Percentiles rank a stretch among this genome's conserved stretches.
These are phyloP conservation scores for Ilex aquifolium DNA, from an alignment of 257 asterid species.

Conservation along the genomic window DNA sequence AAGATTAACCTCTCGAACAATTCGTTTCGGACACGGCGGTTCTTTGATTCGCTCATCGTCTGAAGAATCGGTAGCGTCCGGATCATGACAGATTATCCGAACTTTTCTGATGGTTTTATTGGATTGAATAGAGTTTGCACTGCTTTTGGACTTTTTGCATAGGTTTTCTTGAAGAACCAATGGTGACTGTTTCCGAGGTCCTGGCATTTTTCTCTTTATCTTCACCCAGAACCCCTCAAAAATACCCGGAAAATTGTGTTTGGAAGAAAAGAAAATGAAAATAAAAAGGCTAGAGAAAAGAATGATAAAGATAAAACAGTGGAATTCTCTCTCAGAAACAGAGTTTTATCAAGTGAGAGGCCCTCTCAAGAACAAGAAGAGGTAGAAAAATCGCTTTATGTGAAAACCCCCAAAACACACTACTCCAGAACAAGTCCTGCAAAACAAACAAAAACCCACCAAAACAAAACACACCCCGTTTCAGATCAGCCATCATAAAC, in stretches of 20 bases:
- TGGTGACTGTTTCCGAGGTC: conserved; percentile 26
- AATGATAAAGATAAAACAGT: neutral
- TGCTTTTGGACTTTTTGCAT: conserved; percentile 20
- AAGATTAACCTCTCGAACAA: neutral
- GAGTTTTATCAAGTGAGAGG: conserved; percentile 28
- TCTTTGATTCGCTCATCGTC: neutral
- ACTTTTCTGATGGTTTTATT: conserved; percentile 34
- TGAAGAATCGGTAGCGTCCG: conserved; percentile 88
- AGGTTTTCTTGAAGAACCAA: conserved; percentile 9
- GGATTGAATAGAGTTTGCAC: neutral
- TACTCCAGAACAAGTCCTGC: conserved; percentile 98
- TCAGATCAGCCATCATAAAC: conserved; percentile 34
- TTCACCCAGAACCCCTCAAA: conserved; percentile 34
- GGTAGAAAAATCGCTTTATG: conserved; percentile 59
- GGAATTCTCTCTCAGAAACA: conserved; percentile 7
- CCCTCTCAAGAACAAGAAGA: conserved; percentile 69
- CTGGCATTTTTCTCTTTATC: conserved; percentile 30
- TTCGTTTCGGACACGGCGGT: neutral
- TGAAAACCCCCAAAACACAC: conserved; percentile 92
- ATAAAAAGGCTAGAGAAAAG: neutral
- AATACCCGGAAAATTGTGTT: conserved; percentile 27
- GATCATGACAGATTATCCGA: conserved; percentile 59
- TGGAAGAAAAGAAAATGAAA: conserved; percentile 14
- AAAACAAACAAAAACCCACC: neutral
- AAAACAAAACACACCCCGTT: conserved; percentile 6